Evolutionary conservation across 805 yeast species (phyloP).

Genomic region (Saturnispora diversa): DNA sequence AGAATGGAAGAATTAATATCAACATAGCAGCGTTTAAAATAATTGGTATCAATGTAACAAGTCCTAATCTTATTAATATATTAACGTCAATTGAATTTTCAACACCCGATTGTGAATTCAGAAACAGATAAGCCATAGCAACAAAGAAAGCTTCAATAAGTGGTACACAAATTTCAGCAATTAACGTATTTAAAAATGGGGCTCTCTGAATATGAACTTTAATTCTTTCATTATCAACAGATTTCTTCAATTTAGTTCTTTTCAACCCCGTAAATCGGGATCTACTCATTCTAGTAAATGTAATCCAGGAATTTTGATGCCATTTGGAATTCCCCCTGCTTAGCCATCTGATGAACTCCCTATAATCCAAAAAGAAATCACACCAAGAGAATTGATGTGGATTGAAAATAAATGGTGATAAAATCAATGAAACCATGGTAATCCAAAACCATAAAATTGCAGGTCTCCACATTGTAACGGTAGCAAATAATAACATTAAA

Average conservation of each 20-base stretch:
- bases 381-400: slow-evolving; percentile 45
- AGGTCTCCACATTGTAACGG: slow-evolving; percentile 74
- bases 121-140: slow-evolving; percentile 66
- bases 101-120: slow-evolving; percentile 85
- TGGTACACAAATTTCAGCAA: slow-evolving; percentile 76
- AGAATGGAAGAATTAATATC: slow-evolving; percentile 28
- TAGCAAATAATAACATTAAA: slow-evolving; percentile 65
- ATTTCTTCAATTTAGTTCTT: slow-evolving; percentile 57
- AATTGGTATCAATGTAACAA: slow-evolving; percentile 46
- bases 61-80: slow-evolving; percentile 52
- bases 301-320: slow-evolving; percentile 73
- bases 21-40: slow-evolving; percentile 31
- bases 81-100: slow-evolving; percentile 39
- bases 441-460: slow-evolving; percentile 55
- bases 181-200: slow-evolving; percentile 63
- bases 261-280: slow-evolving; percentile 91
- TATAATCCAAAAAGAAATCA: slow-evolving; percentile 42
- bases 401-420: slow-evolving; percentile 46
- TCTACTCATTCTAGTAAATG: slow-evolving; percentile 64
- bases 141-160: slow-evolving; percentile 59
- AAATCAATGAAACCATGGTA: slow-evolving; percentile 37
- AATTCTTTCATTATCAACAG: slow-evolving; percentile 48
- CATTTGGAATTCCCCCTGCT: slow-evolving; percentile 66
- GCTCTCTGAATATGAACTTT: slow-evolving; percentile 56
- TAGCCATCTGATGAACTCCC: slow-evolving; percentile 59